These are phyloP conservation scores for Cyclostephanos invisitatus DNA, from an alignment of 108 stramenopile genomes.

Conservation along the genomic window DNA sequence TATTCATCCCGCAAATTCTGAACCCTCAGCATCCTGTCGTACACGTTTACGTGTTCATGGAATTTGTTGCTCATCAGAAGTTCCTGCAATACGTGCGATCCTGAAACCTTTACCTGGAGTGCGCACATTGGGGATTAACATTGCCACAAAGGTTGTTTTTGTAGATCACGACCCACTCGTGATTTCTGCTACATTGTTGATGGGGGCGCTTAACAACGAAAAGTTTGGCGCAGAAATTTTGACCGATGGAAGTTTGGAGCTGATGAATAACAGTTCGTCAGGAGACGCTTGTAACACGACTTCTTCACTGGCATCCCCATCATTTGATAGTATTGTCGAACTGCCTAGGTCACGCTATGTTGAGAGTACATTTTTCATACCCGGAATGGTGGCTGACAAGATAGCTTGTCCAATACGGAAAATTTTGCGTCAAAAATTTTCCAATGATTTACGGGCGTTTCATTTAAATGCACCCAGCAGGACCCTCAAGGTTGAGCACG, in stretches of 20 bases:
- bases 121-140: constrained; percentile 67
- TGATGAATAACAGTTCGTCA: constrained; percentile 7
- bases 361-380: constrained; percentile 62
- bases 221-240: constrained; percentile 65
- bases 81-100: constrained; percentile 64
- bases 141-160: constrained; percentile 75
- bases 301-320: constrained; percentile 11
- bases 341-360: constrained; percentile 60
- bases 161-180: constrained; percentile 64
- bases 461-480: constrained; percentile 57
- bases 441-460: constrained; percentile 58
- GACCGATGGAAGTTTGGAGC: constrained; percentile 56
- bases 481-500: constrained; percentile 79
- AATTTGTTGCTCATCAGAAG: constrained; percentile 85
- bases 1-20: not conserved
- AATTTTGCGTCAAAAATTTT: constrained; percentile 53
- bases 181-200: constrained; percentile 52
- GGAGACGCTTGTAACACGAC: constrained; percentile 16
- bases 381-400: constrained; percentile 24
- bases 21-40: constrained; percentile 26
- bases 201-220: constrained; percentile 51
- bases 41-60: constrained; percentile 55
- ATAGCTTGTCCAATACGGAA: constrained; percentile 45
- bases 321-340: constrained; percentile 18
- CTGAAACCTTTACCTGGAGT: constrained; percentile 74